Percentiles rank a stretch among this genome's conserved stretches.
phyloP scores from a whole-genome alignment of 345 rosid genomes.

The Draba incana region DNA sequence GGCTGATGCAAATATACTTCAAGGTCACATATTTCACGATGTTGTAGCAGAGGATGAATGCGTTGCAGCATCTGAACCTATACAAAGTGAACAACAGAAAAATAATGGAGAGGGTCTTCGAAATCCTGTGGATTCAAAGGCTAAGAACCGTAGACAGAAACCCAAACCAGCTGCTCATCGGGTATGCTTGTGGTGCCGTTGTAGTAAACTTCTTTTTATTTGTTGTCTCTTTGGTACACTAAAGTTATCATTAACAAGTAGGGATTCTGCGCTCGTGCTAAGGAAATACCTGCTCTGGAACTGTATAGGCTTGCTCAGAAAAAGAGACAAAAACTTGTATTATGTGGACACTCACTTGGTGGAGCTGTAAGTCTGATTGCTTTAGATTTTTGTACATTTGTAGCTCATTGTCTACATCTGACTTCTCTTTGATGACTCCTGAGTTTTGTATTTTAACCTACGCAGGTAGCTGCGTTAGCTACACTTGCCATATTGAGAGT shows the following conservation, averaged over 20 bases:
- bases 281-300: slow-evolving; percentile 97
- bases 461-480: too few relatives aligned
- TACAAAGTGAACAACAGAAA: too few relatives aligned
- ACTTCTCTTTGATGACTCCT: too few relatives aligned
- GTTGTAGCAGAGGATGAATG: too few relatives aligned
- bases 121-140: slow-evolving; percentile 56
- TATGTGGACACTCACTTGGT: slow-evolving; percentile 99
- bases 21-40: too few relatives aligned
- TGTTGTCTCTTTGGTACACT: slow-evolving; percentile 15
- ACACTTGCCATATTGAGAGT: too few relatives aligned
- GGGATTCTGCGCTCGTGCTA: slow-evolving; percentile 98
- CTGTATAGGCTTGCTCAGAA: slow-evolving; percentile 93
- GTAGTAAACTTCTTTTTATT: not conserved
- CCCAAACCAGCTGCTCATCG: slow-evolving; percentile 97
- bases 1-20: too few relatives aligned
- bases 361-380: slow-evolving; percentile 78
- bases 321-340: slow-evolving; percentile 86
- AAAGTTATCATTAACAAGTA: slow-evolving; percentile 41
- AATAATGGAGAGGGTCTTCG: too few relatives aligned
- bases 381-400: not conserved
- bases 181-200: slow-evolving; percentile 49
- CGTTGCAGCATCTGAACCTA: too few relatives aligned
- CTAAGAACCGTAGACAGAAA: slow-evolving; percentile 56
- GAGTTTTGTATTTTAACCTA: too few relatives aligned
- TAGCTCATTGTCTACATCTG: slow-evolving; percentile 22